These are phyloP conservation scores for Amanita pseudoporphyria DNA, from an alignment of 768 basidiomycete species.

Conservation along the genomic window DNA sequence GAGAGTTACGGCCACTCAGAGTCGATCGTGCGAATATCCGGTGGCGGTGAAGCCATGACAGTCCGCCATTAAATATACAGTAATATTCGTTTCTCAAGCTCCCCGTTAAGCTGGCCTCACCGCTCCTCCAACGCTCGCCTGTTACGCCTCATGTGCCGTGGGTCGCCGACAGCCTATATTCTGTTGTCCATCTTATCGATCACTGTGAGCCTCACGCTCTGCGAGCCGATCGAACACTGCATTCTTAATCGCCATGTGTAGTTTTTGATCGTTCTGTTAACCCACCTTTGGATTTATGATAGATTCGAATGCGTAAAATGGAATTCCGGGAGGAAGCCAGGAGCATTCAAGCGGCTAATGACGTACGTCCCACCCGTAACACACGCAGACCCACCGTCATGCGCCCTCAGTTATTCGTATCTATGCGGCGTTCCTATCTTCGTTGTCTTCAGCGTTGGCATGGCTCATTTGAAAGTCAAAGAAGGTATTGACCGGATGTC, in stretches of 20 bases:
- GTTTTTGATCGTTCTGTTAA: slow-evolving; percentile 60
- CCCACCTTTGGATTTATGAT: slow-evolving; percentile 79
- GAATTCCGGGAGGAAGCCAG: slow-evolving; percentile 68
- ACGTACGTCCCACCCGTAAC: slow-evolving; percentile 40
- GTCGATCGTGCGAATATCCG: slow-evolving; percentile 1
- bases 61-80: background rate
- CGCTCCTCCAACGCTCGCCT: slow-evolving; percentile 12
- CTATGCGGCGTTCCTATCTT: slow-evolving; percentile 59
- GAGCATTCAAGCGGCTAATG: slow-evolving; percentile 84
- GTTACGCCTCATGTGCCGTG: slow-evolving; percentile 48
- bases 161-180: slow-evolving; percentile 65
- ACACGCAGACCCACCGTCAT: slow-evolving; percentile 11
- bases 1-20: too few relatives aligned
- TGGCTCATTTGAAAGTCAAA: slow-evolving; percentile 58
- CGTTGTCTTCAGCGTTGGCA: slow-evolving; percentile 51
- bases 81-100: too few relatives aligned
- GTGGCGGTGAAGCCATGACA: slow-evolving; percentile 1
- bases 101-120: slow-evolving; percentile 21
- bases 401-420: slow-evolving; percentile 57
- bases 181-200: slow-evolving; percentile 67
- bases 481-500: slow-evolving; percentile 42
- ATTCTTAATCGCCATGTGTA: slow-evolving; percentile 16
- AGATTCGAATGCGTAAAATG: slow-evolving; percentile 65
- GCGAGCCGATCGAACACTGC: slow-evolving; percentile 6
- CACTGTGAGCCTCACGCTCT: slow-evolving; percentile 37